These are phyloP conservation scores for Coemansia asiatica DNA, from an alignment of 192 early-diverging fungal genomes.

Conservation along the genomic window DNA sequence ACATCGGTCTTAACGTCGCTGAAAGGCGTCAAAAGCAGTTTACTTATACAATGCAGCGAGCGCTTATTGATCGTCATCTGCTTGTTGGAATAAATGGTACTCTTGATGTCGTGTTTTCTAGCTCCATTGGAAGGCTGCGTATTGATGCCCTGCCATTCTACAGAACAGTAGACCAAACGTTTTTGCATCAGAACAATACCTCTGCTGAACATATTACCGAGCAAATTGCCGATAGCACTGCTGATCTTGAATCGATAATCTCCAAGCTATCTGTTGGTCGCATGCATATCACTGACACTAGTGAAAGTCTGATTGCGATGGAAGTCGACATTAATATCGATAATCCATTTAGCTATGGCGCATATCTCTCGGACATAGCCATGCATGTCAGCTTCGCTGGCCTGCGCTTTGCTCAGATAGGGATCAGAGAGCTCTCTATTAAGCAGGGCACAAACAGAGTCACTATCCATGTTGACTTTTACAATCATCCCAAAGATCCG, in stretches of 20 bases:
- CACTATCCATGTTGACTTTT: slow-evolving; percentile 27
- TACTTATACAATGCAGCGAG: slow-evolving; percentile 26
- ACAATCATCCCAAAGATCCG: slow-evolving; percentile 38
- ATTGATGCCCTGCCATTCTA: slow-evolving; percentile 25
- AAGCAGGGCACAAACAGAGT: slow-evolving; percentile 19
- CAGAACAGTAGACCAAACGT: slow-evolving; percentile 16
- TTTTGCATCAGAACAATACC: neutral
- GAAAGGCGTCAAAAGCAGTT: slow-evolving; percentile 23
- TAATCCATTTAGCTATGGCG: slow-evolving; percentile 46
- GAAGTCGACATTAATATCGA: slow-evolving; percentile 26
- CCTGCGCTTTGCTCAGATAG: slow-evolving; percentile 36
- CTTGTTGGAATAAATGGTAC: slow-evolving; percentile 25
- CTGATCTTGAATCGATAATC: neutral
- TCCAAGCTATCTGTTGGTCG: slow-evolving; percentile 21
- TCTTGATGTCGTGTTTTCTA: slow-evolving; percentile 23
- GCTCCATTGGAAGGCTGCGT: slow-evolving; percentile 33
- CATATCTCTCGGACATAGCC: slow-evolving; percentile 35
- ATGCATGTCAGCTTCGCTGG: slow-evolving; percentile 26
- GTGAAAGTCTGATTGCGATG: slow-evolving; percentile 14
- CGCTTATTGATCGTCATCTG: slow-evolving; percentile 19
- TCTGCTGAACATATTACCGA: neutral
- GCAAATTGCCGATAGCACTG: neutral
- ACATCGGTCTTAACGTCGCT: slow-evolving; percentile 25
- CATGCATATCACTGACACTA: slow-evolving; percentile 37
- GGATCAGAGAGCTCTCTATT: slow-evolving; percentile 23